Evolutionary conservation across 2,329 filamentous ascomycete species (phyloP).

Genomic region (Penicillium vulpinum): DNA sequence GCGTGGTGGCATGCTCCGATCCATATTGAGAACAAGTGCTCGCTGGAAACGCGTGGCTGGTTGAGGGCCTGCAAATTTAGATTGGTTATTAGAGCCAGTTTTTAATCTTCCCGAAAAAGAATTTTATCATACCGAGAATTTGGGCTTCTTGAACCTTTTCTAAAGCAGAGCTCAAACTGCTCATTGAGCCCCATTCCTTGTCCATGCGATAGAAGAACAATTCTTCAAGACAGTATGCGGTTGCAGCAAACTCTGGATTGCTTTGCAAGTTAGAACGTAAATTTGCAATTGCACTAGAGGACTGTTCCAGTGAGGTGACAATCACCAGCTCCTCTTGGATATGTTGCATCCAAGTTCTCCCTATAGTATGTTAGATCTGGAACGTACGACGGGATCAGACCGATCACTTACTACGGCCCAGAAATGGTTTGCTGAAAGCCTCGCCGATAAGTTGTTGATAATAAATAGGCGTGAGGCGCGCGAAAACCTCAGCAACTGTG

Average conservation of each 20-base stretch:
- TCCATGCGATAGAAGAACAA: slow-evolving; percentile 6
- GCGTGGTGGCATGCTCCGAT: background rate
- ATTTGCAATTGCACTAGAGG: background rate
- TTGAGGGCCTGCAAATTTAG: background rate
- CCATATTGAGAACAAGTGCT: background rate
- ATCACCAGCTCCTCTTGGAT: slow-evolving; percentile 7
- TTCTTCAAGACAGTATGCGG: slow-evolving; percentile 3
- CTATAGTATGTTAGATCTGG: background rate
- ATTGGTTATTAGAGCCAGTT: background rate
- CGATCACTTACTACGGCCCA: slow-evolving; percentile 6
- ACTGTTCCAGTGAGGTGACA: slow-evolving; percentile 8
- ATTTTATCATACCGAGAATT: slow-evolving; percentile 3
- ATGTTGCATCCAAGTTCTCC: slow-evolving; percentile 6
- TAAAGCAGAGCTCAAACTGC: slow-evolving; percentile 3
- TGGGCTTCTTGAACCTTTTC: slow-evolving; percentile 13
- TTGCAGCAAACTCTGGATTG: background rate
- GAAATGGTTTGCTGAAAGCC: background rate
- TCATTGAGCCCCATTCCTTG: slow-evolving; percentile 1
- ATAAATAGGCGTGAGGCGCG: slow-evolving; percentile 5
- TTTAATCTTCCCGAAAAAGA: background rate
- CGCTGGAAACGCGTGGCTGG: slow-evolving; percentile 2
- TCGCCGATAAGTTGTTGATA: background rate
- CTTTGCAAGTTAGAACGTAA: background rate
- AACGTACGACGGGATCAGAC: background rate
- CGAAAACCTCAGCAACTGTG: slow-evolving; percentile 2